Evolutionary conservation across 352 stramenopile genomes (phyloP), one percentile per base, ranked within the genome.

Genomic region (Pythium volutum): DNA sequence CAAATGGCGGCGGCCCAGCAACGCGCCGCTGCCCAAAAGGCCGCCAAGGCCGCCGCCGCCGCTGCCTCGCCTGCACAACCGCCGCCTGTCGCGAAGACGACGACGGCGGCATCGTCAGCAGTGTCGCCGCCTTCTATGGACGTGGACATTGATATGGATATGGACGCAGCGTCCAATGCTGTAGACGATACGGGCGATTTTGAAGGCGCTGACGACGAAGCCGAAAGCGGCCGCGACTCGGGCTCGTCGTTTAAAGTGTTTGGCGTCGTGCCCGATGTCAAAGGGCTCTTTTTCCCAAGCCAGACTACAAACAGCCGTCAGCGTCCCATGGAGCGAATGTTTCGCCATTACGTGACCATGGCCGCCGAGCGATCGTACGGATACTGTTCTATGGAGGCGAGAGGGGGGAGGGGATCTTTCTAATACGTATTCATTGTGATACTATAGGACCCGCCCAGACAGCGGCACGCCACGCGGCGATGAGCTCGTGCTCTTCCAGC

Each of bases 291-390:
- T 54, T 80, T 83, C 34, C 31, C 31, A 11, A 65, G 67, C 12
- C 42, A 58, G 18, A n/a, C 49, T 41, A 20, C 62, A 55, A 25
- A 46, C 1, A 25, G 45, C 1, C 63, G 58, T 3, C 74, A 79
- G 43, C 60, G 66, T 41, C 69, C 81, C 1, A 77, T 90, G 71
- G 81, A 88, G 41, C 67, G 63, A 34, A 81, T 90, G 53, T 90
- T 87, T 41, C 75, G 75, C n/a, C 81, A 90, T 49, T 90, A 88
- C 66, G 77, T 82, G 20, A 66, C 64, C 16, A 66, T 69, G 50
- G 62, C 62, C 7, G 57, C 46, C 14, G 62, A 70, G 31, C 69
- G 67, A 52, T 61, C 65, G 68, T 78, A 62, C 47, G 71, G 73
- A 16, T 18, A n/a, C n/a, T n/a, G n/a, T n/a, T n/a, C n/a, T n/a